These are phyloP conservation scores for Epichloe festucae DNA, from an alignment of 2,329 filamentous ascomycete species.

Conservation along the genomic window DNA sequence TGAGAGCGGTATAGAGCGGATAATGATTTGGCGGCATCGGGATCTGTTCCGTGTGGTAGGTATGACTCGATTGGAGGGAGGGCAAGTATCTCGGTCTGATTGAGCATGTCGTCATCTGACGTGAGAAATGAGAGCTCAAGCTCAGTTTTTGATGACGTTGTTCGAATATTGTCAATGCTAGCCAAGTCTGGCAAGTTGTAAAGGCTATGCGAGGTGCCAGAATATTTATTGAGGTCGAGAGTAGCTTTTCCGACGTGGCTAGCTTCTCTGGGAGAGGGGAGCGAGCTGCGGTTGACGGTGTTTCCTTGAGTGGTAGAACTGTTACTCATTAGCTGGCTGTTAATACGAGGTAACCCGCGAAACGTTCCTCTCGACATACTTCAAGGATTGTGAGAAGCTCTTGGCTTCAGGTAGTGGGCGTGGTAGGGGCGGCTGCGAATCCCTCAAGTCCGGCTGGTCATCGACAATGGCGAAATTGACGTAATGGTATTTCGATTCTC, in stretches of 20 bases:
- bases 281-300: constrained; percentile 13
- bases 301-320: constrained; percentile 18
- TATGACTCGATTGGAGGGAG: constrained; percentile 81
- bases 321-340: constrained; percentile 13
- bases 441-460: constrained; percentile 36
- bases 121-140: constrained; percentile 49
- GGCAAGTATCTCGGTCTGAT: constrained; percentile 55
- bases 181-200: constrained; percentile 46
- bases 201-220: constrained; percentile 29
- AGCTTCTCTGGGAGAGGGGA: constrained; percentile 19
- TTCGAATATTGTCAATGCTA: constrained; percentile 45
- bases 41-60: constrained; percentile 68
- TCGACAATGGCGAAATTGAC: constrained; percentile 51
- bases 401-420: constrained; percentile 35
- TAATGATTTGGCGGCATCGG: constrained; percentile 74
- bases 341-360: not conserved
- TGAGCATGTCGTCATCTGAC: constrained; percentile 35
- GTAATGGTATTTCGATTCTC: constrained; percentile 98
- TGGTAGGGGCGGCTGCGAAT: constrained; percentile 32
- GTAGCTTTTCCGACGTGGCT: constrained; percentile 9
- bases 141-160: constrained; percentile 43
- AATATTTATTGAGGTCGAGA: constrained; percentile 6
- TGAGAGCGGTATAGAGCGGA: constrained; percentile 85
- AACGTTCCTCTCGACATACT: constrained; percentile 23
- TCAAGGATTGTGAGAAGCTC: constrained; percentile 36